These are phyloP conservation scores for Mortierella sp. DNA, from an alignment of 371 early-diverging fungal species.

Conservation along the genomic window DNA sequence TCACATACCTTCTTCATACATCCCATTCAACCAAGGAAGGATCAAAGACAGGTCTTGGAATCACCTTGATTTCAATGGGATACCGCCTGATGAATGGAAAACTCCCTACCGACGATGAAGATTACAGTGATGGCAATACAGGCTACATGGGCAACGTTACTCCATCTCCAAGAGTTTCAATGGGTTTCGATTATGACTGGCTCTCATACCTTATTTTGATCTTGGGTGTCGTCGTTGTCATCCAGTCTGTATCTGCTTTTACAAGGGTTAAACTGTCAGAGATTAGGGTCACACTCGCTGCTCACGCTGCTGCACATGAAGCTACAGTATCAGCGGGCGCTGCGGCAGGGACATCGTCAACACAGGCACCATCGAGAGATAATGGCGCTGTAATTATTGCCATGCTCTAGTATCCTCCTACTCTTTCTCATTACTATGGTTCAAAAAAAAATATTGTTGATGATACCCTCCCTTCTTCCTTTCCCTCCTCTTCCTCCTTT, in stretches of 20 bases:
- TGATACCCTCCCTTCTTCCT: not conserved
- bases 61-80: constrained; percentile 68
- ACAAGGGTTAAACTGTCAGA: constrained; percentile 65
- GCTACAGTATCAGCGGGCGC: constrained; percentile 13
- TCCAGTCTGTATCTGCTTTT: constrained; percentile 67
- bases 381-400: not conserved
- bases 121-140: constrained; percentile 40
- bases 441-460: not conserved
- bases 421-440: too few species aligned
- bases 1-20: constrained; percentile 77
- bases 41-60: constrained; percentile 71
- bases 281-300: constrained; percentile 53
- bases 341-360: constrained; percentile 20
- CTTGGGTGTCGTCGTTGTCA: constrained; percentile 70
- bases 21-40: constrained; percentile 76
- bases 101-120: constrained; percentile 29
- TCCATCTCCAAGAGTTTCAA: not conserved
- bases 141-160: constrained; percentile 50
- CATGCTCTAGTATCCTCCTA: constrained; percentile 4
- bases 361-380: not conserved
- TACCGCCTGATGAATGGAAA: constrained; percentile 37
- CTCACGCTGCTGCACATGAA: constrained; percentile 13
- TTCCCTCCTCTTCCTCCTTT: not conserved
- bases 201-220: constrained; percentile 64
- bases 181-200: constrained; percentile 31